Conservation (phyloP, 306 rosid species). For the Pterocarpus macrocarpus region DNA sequence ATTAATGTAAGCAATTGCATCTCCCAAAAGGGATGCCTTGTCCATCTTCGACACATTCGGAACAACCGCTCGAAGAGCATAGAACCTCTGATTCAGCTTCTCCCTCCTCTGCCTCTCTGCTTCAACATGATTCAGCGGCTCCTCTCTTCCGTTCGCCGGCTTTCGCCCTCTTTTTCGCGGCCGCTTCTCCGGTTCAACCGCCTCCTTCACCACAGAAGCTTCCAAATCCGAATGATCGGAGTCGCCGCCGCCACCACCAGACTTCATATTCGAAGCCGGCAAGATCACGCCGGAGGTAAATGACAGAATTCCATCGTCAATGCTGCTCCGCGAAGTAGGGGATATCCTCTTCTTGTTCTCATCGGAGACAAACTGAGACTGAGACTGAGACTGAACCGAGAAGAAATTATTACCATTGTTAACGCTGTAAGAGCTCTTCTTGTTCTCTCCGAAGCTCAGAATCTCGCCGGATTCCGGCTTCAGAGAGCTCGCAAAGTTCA, state of each 20-base stretch:
- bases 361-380: conserved; percentile 57
- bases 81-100: conserved; percentile 87
- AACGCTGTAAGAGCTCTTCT: conserved; percentile 48
- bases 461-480: conserved; percentile 95
- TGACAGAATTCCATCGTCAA: conserved; percentile 81
- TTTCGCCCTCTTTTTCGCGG: conserved; percentile 84
- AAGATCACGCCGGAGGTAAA: conserved; percentile 74
- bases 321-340: conserved; percentile 66
- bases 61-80: conserved; percentile 84
- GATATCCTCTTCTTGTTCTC: conserved; percentile 71
- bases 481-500: conserved; percentile 66
- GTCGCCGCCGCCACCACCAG: conserved; percentile 36
- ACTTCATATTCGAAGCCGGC: conserved; percentile 55
- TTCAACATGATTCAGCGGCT: conserved; percentile 87
- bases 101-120: conserved; percentile 90
- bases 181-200: conserved; percentile 72
- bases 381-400: conserved; percentile 44
- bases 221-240: conserved; percentile 84
- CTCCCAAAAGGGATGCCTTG: conserved; percentile 87
- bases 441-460: conserved; percentile 79
- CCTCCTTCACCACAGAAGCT: conserved; percentile 75
- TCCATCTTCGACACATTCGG: conserved; percentile 96
- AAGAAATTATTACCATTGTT: conserved; percentile 52
- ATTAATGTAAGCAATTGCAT: conserved; percentile 79
- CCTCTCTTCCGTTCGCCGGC: conserved; percentile 92